Conservation (phyloP, 2,329 filamentous ascomycete species). For the Epichloe hybrida region DNA sequence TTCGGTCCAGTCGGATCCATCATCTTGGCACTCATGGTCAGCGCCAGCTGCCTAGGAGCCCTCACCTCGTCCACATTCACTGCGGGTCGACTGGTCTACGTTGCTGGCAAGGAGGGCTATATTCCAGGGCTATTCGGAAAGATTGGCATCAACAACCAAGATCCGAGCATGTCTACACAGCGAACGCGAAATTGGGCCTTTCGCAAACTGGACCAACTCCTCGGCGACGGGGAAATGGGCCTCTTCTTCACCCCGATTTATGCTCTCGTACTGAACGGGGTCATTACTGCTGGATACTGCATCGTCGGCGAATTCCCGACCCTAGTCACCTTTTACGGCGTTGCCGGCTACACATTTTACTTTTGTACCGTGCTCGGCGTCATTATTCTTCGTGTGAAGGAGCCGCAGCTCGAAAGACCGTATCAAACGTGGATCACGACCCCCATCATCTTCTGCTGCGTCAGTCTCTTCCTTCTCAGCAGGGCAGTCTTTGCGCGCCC, state of each 20-base stretch:
- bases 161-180: constrained; percentile 27
- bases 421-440: constrained; percentile 96
- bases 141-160: constrained; percentile 52
- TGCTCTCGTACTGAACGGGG: constrained; percentile 70
- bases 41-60: constrained; percentile 84
- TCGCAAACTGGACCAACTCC: constrained; percentile 43
- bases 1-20: constrained; percentile 76
- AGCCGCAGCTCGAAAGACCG: constrained; percentile 76
- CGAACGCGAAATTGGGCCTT: constrained; percentile 42
- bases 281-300: constrained; percentile 64
- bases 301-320: constrained; percentile 81
- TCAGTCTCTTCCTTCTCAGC: constrained; percentile 81
- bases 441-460: constrained; percentile 96
- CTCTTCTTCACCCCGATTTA: constrained; percentile 92
- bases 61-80: constrained; percentile 94
- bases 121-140: constrained; percentile 72
- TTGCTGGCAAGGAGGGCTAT: constrained; percentile 89
- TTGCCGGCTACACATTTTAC: constrained; percentile 95
- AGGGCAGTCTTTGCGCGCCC: constrained; percentile 85
- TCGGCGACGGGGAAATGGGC: constrained; percentile 65
- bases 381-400: constrained; percentile 75
- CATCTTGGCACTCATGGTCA: constrained; percentile 76
- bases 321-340: constrained; percentile 91
- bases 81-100: constrained; percentile 81
- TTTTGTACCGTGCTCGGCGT: constrained; percentile 89